phyloP scores from a whole-genome alignment of 768 basidiomycete genomes.

The Lentinus brumalis region DNA sequence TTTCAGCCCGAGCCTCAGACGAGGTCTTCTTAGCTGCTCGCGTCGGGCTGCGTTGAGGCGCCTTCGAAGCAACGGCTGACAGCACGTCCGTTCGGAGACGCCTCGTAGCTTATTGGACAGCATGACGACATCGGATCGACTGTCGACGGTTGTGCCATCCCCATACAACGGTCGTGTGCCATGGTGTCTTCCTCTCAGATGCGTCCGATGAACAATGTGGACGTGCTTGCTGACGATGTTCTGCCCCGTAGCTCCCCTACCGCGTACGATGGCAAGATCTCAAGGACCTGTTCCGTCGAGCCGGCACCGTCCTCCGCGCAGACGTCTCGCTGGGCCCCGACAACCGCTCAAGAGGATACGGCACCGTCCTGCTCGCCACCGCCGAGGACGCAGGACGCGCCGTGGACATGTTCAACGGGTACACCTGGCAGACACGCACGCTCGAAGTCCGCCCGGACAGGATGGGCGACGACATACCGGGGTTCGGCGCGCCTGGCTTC shows the following conservation, averaged over 20 bases:
- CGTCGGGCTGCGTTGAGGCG: too few species aligned
- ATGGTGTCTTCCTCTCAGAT: too few species aligned
- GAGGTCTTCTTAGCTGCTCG: too few species aligned
- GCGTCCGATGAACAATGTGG: too few species aligned
- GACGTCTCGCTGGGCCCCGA: constrained; percentile 66
- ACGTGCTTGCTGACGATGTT: too few species aligned
- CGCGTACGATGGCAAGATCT: constrained; percentile 99
- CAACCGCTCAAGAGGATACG: constrained; percentile 91
- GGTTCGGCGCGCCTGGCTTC: constrained; percentile 9
- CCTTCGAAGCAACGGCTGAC: too few species aligned
- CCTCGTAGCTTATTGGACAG: too few species aligned
- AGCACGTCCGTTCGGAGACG: too few species aligned
- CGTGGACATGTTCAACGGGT: constrained; percentile 93
- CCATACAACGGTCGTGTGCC: too few species aligned
- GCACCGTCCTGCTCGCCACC: constrained; percentile 92
- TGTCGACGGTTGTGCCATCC: too few species aligned
- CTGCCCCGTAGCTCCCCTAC: constrained; percentile 82
- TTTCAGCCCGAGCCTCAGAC: too few species aligned
- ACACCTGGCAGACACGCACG: constrained; percentile 92
- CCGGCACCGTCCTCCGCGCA: constrained; percentile 69
- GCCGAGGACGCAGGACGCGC: constrained; percentile 93
- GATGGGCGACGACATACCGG: constrained; percentile 44
- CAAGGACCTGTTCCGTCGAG: constrained; percentile 95
- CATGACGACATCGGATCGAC: too few species aligned
- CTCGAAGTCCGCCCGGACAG: constrained; percentile 93